Base-by-base conservation (phyloP, 371 early-diverging fungal species). In the Mortierella sp. region DNA sequence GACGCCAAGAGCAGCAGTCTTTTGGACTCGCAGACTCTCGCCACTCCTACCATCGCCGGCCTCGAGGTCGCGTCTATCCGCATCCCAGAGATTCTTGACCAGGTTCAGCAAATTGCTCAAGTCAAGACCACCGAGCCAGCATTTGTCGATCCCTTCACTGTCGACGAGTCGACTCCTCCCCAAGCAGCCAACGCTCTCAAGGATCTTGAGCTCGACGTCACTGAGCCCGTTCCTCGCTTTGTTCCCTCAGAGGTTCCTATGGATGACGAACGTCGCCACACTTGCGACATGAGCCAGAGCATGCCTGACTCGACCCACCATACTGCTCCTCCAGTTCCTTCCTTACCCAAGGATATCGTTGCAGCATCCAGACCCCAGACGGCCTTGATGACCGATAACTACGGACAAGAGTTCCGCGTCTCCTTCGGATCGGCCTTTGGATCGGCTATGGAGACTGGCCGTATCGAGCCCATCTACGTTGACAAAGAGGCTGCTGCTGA, bases 281-380 rank as follows among this genome's bases (percentile, higher is more conserved):
- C 89, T 2, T 87, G 87, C 51, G 87, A 88, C 51, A 83, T 87
- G 87, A 86, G 83, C 72, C 77, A 83, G 76, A 70, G 56, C 16
- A 81, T 84, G 16, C 44, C 70, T 18, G 78, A 83, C 41, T 65
- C 70, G 2, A 44, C 73, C 1, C 32, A 56, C 4, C 75, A 83
- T 24, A 32, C 71, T 8, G 68, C 72, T 32, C 85, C 85, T 41
- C 85, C 85, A 14, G 85, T 84, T 11, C 85, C 85, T 27, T 72
- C 79, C 0, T 11, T 84, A 3, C 81, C 84, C 51, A 79, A 75
- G 71, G 81, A 71, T n/a, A 70, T 74, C 56, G 46, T 49, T 3
- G 63, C 63, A 2, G 74, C 70, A 29, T 60, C 81, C n/a, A 70
- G 51, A 55, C 77, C 80, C 14, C 35, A 32, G 27, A 75, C 75